Base-by-base conservation (phyloP, 805 yeast species). In the Kockiozyma suomiensis region DNA sequence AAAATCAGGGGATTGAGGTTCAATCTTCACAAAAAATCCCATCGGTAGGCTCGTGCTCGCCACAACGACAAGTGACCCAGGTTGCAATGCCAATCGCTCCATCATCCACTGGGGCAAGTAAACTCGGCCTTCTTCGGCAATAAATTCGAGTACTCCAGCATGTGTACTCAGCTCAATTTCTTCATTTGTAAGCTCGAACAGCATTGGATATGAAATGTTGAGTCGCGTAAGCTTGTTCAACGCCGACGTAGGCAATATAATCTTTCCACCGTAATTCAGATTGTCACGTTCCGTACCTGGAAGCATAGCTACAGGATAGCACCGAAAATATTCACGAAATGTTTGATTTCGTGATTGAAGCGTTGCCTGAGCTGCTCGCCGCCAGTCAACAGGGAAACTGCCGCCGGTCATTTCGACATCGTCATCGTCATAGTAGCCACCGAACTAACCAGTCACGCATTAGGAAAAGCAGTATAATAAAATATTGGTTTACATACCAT, bases 41-140 rank as follows among this genome's bases (percentile, higher is more conserved):
- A 85, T 80, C 12, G 94, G 93, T 50, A 94, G 79, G 72, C 90
- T 96, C 26, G 90, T 84, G 46, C 85, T 80, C 40, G 74, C 68
- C 42, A 96, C 81, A 64, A 86, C 86, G 17, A 94, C 77, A 60
- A 94, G 76, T n/a, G 88, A 81, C 0, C 98, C 98, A 0, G 97
- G 88, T 51, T 81, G 81, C 6, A 88, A 75, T 35, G 79, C 78
- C 40, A 94, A 75, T 0, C 96, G 88, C 47, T 76, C 81, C 88
- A 94, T 83, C 92, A 94, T 92, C 99, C 99, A 94, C 68, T 89
- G 90, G 0, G 99, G 99, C 37, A 94, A 70, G 72, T 94, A 94
- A 1, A 84, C 94, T 58, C 99, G 80, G 17, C 99, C 99, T 77
- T 94, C 99, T 71, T 94, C 98, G 0, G 99, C 97, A 17, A 89